These are phyloP conservation scores for Lignosus rhinocerotis DNA, from an alignment of 1,284 basidiomycete species.

Conservation along the genomic window DNA sequence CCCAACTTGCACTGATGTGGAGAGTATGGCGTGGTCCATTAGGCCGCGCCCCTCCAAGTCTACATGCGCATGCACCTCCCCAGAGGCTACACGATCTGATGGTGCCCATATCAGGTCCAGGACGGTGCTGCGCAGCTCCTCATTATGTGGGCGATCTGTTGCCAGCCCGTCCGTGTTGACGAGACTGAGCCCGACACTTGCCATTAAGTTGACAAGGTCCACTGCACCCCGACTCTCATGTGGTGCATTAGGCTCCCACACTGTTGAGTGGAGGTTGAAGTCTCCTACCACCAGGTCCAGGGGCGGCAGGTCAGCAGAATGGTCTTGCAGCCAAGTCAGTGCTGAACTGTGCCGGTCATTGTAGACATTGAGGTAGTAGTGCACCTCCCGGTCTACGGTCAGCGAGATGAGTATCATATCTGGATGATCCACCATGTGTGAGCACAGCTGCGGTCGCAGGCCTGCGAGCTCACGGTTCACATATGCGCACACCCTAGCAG, in stretches of 20 bases:
- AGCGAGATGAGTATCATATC: conserved; percentile 1
- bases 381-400: background rate
- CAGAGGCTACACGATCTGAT: background rate
- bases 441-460: conserved; percentile 1
- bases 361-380: background rate
- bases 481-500: background rate
- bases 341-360: background rate
- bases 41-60: too few species aligned
- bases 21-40: too few species aligned
- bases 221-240: background rate
- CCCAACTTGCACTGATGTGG: too few species aligned
- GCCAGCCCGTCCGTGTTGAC: background rate
- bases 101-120: background rate
- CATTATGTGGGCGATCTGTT: background rate
- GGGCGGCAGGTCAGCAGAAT: background rate
- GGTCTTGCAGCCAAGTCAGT: background rate
- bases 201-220: background rate
- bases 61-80: background rate
- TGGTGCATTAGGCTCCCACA: conserved; percentile 4
- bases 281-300: background rate
- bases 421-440: conserved; percentile 2
- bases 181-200: background rate
- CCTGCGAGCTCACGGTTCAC: conserved; percentile 2
- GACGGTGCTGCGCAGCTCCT: background rate
- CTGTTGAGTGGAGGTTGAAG: conserved; percentile 2